Evolutionary conservation across 2,329 filamentous ascomycete species (phyloP), one percentile per base, ranked within the genome.

Genomic region (Fusarium abutilonis): DNA sequence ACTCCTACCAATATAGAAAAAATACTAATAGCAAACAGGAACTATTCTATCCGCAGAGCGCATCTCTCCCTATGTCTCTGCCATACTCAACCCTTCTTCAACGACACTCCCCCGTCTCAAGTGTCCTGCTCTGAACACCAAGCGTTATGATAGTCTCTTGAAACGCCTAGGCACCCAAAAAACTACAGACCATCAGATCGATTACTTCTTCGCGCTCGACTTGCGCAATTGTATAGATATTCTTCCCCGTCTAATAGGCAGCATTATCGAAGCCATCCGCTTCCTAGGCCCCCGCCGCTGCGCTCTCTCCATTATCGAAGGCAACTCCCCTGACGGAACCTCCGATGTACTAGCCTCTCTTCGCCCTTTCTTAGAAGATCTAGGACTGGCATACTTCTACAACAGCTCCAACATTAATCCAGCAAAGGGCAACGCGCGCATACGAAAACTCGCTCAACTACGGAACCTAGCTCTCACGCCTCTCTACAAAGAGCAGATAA

Each of bases 241-340:
- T 3, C 77, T 86, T 7, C 80, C 83, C 1, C 78, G 80, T 1
- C 74, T 86, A 2, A 65, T 87, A 10, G 80, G 82, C 2, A 82
- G 80, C 26, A 75, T 86, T 9, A 56, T 86, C 23, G 79, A 85
- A 61, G 75, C 74, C 2, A 77, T 83, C 6, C 73, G 69, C 1
- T 84, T 82, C 63, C 76, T 87, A 0, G 83, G 84, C 1, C 78
- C 81, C 0, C 59, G 78, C 10, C 75, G 76, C 49, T 86, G 83
- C 63, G 80, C 78, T 0, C 71, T 87, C 1, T 85, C 83, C 1
- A 80, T 86, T 19, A 77, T 86, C 11, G 84, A 86, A 60, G 83
- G 84, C 11, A 77, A 82, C 64, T 86, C 83, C 0, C 66, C 76
- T 17, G 84, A 87, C 56, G 83, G 82, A 6, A 86, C 84, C 0